Percentiles rank a stretch among this genome's conserved stretches.
Conservation (phyloP, 2,329 filamentous ascomycete species). For the Claviceps sp. region DNA sequence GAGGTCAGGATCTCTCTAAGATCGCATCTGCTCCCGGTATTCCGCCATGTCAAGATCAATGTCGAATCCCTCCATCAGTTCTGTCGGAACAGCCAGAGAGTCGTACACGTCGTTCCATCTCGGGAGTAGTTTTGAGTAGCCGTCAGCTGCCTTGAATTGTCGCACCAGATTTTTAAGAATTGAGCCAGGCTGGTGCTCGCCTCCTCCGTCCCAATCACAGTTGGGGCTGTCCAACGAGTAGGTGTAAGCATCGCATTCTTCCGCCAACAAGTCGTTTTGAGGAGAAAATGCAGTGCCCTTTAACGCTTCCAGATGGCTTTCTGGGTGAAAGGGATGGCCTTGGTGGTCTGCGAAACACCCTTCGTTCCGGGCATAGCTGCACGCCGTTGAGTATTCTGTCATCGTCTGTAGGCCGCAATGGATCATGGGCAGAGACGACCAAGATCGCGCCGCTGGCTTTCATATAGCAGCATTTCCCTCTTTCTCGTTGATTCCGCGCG, state of each 20-base stretch:
- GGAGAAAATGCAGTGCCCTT: not conserved
- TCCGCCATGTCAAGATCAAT: constrained; percentile 1
- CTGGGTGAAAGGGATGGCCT: constrained; percentile 15
- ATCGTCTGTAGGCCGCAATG: not conserved
- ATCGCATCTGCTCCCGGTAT: constrained; percentile 1
- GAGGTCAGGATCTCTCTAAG: constrained; percentile 4
- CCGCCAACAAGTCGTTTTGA: not conserved
- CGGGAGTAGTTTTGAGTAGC: not conserved
- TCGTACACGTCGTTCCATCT: constrained; percentile 1
- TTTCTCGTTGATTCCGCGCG: not conserved
- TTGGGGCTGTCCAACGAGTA: not conserved
- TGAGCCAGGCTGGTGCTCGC: not conserved
- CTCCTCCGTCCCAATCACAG: not conserved
- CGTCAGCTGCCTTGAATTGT: not conserved
- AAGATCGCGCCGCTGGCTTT: not conserved
- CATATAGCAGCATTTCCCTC: not conserved
- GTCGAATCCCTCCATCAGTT: constrained; percentile 1
- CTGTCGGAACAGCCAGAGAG: not conserved
- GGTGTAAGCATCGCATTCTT: not conserved
- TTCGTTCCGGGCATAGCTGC: constrained; percentile 14
- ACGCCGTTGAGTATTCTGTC: not conserved
- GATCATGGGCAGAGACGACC: not conserved
- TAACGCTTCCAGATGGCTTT: constrained; percentile 11
- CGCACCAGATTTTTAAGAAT: not conserved
- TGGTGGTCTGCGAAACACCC: constrained; percentile 15